Evolutionary conservation across 2,329 filamentous ascomycete species (phyloP), one percentile per base, ranked within the genome.

Genomic region (Alternaria angustiovoidea): DNA sequence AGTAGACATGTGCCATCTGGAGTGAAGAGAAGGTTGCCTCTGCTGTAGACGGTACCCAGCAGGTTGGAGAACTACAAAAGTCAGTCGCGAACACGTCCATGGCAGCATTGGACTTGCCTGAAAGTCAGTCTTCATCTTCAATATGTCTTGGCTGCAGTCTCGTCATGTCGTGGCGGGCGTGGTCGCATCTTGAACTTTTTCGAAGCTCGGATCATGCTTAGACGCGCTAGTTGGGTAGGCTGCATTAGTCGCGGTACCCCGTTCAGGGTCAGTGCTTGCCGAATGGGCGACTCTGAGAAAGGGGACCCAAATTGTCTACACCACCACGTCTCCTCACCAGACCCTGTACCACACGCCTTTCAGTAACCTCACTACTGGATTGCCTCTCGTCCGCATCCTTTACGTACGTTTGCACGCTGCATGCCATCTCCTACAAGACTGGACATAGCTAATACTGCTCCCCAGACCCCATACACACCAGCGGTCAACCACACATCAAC

Each of bases 81-180:
- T 81, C 58, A 82, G 70, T 42, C 18, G 20, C n/a, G 8, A n/a
- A 59, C 46, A 7, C 12, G 7, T 4, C 1, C n/a, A 26, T 20
- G 39, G 8, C n/a, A 22, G 59, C 18, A 49, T 41, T 44, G 55
- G 3, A 32, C 80, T 65, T 81, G 96, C 94, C 89, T 95, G 96
- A 81, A 98, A 99, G 82, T 98, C 94, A 69, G 94, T 98, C 91
- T 98, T 99, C 95, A 99, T 99, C 62, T 65, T 85, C 63, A 8
- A 51, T 47, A 57, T 47, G 36, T 28, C 28, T 36, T 44, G 47
- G 51, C 51, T 48, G 28, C 30, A 41, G n/a, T 49, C 51, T 63
- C 59, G 60, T 62, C 34, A 64, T 66, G 57, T 67, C 48, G 65
- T 69, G 59, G 70, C 66, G 69, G 67, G 69, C 57, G 55, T 56